Evolutionary conservation across 1,284 basidiomycete genomes (phyloP), one percentile per base, ranked within the genome.

Genomic region (Coniophora puteana): DNA sequence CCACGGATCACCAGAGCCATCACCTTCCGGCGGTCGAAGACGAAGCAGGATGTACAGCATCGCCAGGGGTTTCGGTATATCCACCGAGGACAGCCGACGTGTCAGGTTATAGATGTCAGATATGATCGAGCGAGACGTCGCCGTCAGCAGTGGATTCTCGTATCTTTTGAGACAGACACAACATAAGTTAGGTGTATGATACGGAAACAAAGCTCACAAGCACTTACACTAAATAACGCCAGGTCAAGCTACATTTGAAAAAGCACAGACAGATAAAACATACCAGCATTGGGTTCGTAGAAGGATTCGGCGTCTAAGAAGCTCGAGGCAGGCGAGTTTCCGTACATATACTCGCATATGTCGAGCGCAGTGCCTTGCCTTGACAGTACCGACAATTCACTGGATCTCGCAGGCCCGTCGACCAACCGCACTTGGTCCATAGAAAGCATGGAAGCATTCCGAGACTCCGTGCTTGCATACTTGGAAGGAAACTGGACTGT

Each of bases 101-200:
- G 78, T 73, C 39, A 86, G 66, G 23, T 68, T 57, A 51, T 83
- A 74, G 13, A 88, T 79, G 52, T 87, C 82, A 34, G 76, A 68
- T 45, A 88, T 84, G 36, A 84, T 66, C 27, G 75, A 69, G 34
- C 81, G 77, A 21, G 84, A 84, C 2, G 77, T 83, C 31, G 83
- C 83, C 21, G 83, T 87, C 25, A 88, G 54, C 47, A 84, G 57
- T 4, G 84, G 85, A 52, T 87, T 88, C 60, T 88, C 84, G 52
- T 88, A 88, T 46, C 78, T 79, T 49, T 35, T 17, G 32, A 25
- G 41, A 38, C 25, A 10, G 39, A 48, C 10, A 51, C 50, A 43
- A 26, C 21, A 37, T 24, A 39, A 40, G 17, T 3, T 18, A 24
- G 12, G 13, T 40, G 17, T 23, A 35, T 14, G 37, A 40, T 23